These are phyloP conservation scores for Curvularia sp. DNA, from an alignment of 2,329 filamentous ascomycete genomes.

Conservation along the genomic window DNA sequence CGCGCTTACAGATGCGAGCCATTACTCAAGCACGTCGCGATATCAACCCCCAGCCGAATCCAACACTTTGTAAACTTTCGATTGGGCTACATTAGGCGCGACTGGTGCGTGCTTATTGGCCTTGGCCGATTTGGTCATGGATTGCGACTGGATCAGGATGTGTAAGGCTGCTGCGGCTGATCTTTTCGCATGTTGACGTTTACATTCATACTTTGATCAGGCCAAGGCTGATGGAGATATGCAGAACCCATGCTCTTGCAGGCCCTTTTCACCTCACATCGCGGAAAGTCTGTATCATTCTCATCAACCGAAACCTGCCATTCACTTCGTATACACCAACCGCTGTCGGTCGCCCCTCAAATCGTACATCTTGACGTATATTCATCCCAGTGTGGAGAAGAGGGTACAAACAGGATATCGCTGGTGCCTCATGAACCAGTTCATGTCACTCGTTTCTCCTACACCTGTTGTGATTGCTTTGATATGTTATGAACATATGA, in stretches of 20 bases:
- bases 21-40: slow-evolving; percentile 13
- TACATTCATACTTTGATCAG: not conserved
- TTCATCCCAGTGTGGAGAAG: not conserved
- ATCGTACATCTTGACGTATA: not conserved
- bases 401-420: not conserved
- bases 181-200: not conserved
- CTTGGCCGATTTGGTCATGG: not conserved
- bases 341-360: not conserved
- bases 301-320: slow-evolving; percentile 1
- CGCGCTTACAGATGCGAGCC: slow-evolving; percentile 18
- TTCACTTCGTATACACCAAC: slow-evolving; percentile 1
- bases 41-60: slow-evolving; percentile 2
- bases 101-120: not conserved
- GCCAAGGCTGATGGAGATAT: slow-evolving; percentile 10
- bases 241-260: slow-evolving; percentile 3
- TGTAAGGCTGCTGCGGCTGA: not conserved
- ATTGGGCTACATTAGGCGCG: not conserved
- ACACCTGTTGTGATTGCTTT: not conserved
- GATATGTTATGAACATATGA: not conserved
- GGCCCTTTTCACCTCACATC: not conserved
- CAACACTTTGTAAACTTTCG: slow-evolving; percentile 1
- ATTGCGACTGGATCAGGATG: not conserved
- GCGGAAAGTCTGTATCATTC: not conserved
- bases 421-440: not conserved
- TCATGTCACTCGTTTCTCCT: not conserved